Conservation (phyloP, 2,329 filamentous ascomycete species). For the Colletotrichum acutatum region DNA sequence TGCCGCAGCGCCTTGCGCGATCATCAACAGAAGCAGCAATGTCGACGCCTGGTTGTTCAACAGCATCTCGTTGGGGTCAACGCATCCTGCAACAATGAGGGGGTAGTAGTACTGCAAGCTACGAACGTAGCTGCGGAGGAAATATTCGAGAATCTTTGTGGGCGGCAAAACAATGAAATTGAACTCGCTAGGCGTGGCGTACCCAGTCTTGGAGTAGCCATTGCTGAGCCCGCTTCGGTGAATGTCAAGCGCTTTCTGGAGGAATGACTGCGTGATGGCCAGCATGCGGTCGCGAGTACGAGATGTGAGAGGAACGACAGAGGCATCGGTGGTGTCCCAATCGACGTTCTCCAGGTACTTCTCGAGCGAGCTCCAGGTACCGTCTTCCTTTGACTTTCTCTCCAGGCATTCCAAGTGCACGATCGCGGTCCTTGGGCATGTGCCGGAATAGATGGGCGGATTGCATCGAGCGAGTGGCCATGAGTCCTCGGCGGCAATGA, state of each 20-base stretch:
- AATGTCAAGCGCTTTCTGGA: slow-evolving; percentile 77
- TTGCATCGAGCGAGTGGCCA: slow-evolving; percentile 66
- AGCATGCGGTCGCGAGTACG: slow-evolving; percentile 74
- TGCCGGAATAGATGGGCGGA: slow-evolving; percentile 54
- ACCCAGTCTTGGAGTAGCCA: slow-evolving; percentile 51
- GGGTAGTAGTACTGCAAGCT: slow-evolving; percentile 75
- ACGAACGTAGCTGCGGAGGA: slow-evolving; percentile 73
- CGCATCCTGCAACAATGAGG: slow-evolving; percentile 66
- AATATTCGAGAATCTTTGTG: slow-evolving; percentile 73
- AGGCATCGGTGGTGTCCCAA: slow-evolving; percentile 50
- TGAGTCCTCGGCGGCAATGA: slow-evolving; percentile 58
- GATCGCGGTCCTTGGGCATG: slow-evolving; percentile 61
- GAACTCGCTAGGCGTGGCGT: slow-evolving; percentile 60
- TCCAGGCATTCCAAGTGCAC: slow-evolving; percentile 63
- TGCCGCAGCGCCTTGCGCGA: slow-evolving; percentile 75
- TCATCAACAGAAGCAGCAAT: slow-evolving; percentile 76
- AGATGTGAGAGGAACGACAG: slow-evolving; percentile 56
- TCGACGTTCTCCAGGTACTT: slow-evolving; percentile 51
- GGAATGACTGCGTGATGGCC: slow-evolving; percentile 76
- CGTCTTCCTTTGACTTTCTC: slow-evolving; percentile 59
- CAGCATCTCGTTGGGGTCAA: slow-evolving; percentile 76
- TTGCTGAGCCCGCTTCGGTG: slow-evolving; percentile 65
- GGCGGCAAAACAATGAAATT: slow-evolving; percentile 75
- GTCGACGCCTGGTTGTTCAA: slow-evolving; percentile 74
- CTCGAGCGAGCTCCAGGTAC: slow-evolving; percentile 58